Conservation (phyloP, 2,329 filamentous ascomycete genomes). For the Microdochium bolleyi region DNA sequence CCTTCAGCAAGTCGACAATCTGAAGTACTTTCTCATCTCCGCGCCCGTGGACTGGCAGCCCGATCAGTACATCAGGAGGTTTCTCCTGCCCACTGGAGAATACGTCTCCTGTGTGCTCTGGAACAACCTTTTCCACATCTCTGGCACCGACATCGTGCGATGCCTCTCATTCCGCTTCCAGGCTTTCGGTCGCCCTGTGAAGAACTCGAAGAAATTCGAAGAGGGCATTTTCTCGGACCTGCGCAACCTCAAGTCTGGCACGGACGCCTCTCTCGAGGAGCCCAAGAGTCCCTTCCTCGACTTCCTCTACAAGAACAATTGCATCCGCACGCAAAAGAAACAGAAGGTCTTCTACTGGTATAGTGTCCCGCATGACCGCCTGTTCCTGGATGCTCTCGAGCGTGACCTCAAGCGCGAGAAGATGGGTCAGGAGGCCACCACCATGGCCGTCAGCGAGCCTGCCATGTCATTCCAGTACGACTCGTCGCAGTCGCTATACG, state of each 20-base stretch:
- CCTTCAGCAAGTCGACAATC: conserved; percentile 94
- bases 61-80: conserved; percentile 93
- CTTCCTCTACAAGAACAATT: conserved; percentile 99
- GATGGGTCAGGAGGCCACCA: conserved; percentile 96
- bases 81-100: conserved; percentile 92
- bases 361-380: conserved; percentile 92
- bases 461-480: conserved; percentile 98
- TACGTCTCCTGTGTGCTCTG: conserved; percentile 98
- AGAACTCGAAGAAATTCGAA: conserved; percentile 99
- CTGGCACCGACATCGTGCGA: conserved; percentile 96
- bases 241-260: conserved; percentile 95
- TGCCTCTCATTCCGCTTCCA: conserved; percentile 98
- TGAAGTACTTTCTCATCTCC: conserved; percentile 99
- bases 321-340: conserved; percentile 99
- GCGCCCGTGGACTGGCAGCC: conserved; percentile 96
- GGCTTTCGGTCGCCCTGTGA: conserved; percentile 94
- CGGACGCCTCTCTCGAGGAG: conserved; percentile 95
- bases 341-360: conserved; percentile 99
- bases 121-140: conserved; percentile 99
- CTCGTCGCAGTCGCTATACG: conserved; percentile 96
- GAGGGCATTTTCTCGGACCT: conserved; percentile 99
- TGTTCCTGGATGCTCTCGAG: conserved; percentile 96
- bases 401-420: conserved; percentile 98
- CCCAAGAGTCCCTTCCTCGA: conserved; percentile 98
- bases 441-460: conserved; percentile 91